phyloP scores from a whole-genome alignment of 345 rosid species.

The Firmiana major region DNA sequence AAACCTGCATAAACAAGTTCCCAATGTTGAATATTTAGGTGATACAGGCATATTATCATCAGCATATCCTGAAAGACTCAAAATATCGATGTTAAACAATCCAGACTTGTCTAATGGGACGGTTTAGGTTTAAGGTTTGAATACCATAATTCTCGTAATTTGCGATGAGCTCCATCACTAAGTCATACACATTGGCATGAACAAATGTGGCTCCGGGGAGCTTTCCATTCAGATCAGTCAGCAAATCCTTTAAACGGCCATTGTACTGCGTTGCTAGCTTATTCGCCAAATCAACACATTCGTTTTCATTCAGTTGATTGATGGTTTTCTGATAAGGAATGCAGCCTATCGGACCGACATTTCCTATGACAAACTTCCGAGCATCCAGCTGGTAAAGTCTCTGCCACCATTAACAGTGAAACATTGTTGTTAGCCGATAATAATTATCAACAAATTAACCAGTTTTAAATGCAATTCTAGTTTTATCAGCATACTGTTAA shows the following conservation, averaged over 20 bases:
- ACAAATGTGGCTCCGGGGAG: constrained; percentile 73
- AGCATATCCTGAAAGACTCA: not conserved
- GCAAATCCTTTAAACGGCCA: constrained; percentile 52
- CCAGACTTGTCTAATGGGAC: too few species aligned
- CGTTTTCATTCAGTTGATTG: constrained; percentile 50
- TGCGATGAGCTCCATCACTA: constrained; percentile 83
- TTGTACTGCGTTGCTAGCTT: constrained; percentile 70
- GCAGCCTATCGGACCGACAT: constrained; percentile 94
- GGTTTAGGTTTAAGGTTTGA: too few species aligned
- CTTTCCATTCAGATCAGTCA: constrained; percentile 49
- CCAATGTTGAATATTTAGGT: not conserved
- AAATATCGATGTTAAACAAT: not conserved
- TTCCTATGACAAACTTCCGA: constrained; percentile 79
- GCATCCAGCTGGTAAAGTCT: constrained; percentile 77
- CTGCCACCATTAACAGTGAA: constrained; percentile 31
- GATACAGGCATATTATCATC: not conserved
- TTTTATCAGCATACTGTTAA: constrained; percentile 44
- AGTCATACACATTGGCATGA: constrained; percentile 68
- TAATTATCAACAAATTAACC: not conserved
- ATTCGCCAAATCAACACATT: constrained; percentile 78
- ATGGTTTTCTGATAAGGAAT: constrained; percentile 86
- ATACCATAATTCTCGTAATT: constrained; percentile 69
- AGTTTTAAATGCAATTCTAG: not conserved
- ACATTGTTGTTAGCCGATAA: not conserved
- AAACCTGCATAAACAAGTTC: constrained; percentile 16